Percentiles rank a stretch among this genome's conserved stretches.
phyloP scores from a whole-genome alignment of 2,329 filamentous ascomycete genomes.

The Ophiostoma himal-ulmi region DNA sequence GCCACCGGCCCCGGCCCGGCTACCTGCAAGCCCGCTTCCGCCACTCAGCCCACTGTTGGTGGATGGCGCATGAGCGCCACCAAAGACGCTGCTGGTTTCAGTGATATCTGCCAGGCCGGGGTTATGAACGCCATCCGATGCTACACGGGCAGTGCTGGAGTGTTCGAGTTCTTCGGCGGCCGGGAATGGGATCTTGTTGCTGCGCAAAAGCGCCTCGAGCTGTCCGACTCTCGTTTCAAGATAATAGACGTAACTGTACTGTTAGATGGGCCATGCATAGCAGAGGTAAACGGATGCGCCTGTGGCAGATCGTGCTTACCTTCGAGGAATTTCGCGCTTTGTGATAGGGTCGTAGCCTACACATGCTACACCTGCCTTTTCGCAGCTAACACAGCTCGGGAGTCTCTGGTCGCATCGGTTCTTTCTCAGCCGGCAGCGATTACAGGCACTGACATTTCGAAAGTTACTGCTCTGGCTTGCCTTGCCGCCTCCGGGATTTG shows the following conservation, averaged over 20 bases:
- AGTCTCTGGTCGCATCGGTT: constrained; percentile 92
- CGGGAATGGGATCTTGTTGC: constrained; percentile 65
- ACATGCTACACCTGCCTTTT: constrained; percentile 85
- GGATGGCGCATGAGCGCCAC: background rate
- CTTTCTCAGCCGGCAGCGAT: constrained; percentile 84
- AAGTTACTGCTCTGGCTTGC: constrained; percentile 60
- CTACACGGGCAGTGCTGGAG: constrained; percentile 24
- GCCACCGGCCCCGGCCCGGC: background rate
- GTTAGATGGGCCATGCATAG: background rate
- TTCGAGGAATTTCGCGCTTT: constrained; percentile 89
- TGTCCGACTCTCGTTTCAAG: constrained; percentile 81
- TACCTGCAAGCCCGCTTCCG: background rate
- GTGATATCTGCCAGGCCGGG: constrained; percentile 22
- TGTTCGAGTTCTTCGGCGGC: constrained; percentile 64
- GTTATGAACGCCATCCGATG: constrained; percentile 17
- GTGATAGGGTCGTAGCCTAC: constrained; percentile 96
- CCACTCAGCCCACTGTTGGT: background rate
- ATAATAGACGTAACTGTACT: constrained; percentile 81
- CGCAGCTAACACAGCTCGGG: constrained; percentile 84
- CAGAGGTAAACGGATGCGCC: background rate
- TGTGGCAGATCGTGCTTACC: constrained; percentile 49
- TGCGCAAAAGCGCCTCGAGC: constrained; percentile 67
- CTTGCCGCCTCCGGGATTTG: constrained; percentile 36
- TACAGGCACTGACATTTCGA: constrained; percentile 88
- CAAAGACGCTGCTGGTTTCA: background rate